Percentiles rank a stretch among this genome's conserved stretches.
These are phyloP conservation scores for Solanum etuberosum DNA, from an alignment of 257 asterid genomes.

Conservation along the genomic window DNA sequence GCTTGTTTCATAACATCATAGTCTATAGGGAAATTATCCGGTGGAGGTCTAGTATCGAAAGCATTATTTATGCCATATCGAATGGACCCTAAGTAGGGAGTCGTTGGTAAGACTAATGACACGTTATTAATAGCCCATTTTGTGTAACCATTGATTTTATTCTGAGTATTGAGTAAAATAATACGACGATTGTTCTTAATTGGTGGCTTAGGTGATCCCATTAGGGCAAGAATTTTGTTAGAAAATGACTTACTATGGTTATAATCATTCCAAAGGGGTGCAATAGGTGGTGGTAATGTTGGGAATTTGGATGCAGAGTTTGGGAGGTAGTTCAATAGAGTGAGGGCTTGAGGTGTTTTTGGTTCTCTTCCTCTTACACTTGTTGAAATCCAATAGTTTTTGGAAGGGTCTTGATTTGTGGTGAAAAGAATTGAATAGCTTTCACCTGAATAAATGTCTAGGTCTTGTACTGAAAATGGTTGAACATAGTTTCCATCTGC, in stretches of 20 bases:
- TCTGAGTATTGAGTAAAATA: slow-evolving; percentile 58
- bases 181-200: slow-evolving; percentile 20
- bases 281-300: slow-evolving; percentile 30
- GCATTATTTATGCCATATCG: slow-evolving; percentile 22
- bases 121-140: slow-evolving; percentile 80
- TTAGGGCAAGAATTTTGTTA: slow-evolving; percentile 23
- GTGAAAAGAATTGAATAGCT: slow-evolving; percentile 65
- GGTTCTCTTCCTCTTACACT: slow-evolving; percentile 69
- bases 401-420: slow-evolving; percentile 44
- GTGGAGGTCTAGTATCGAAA: slow-evolving; percentile 31
- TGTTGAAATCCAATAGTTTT: slow-evolving; percentile 55
- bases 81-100: slow-evolving; percentile 66
- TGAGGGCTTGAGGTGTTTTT: slow-evolving; percentile 56
- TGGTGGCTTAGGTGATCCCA: slow-evolving; percentile 39
- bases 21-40: slow-evolving; percentile 4
- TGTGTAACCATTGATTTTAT: slow-evolving; percentile 43
- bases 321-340: slow-evolving; percentile 52
- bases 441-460: slow-evolving; percentile 86
- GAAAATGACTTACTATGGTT: slow-evolving; percentile 44
- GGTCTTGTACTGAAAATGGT: slow-evolving; percentile 48
- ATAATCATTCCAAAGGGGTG: slow-evolving; percentile 67
- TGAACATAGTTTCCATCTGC: slow-evolving; percentile 73
- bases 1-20: slow-evolving; percentile 50
- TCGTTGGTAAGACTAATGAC: slow-evolving; percentile 49
- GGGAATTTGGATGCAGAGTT: slow-evolving; percentile 35